These are phyloP conservation scores for Tillandsia leiboldiana DNA, from an alignment of 176 grass and related monocot genomes.

Conservation along the genomic window DNA sequence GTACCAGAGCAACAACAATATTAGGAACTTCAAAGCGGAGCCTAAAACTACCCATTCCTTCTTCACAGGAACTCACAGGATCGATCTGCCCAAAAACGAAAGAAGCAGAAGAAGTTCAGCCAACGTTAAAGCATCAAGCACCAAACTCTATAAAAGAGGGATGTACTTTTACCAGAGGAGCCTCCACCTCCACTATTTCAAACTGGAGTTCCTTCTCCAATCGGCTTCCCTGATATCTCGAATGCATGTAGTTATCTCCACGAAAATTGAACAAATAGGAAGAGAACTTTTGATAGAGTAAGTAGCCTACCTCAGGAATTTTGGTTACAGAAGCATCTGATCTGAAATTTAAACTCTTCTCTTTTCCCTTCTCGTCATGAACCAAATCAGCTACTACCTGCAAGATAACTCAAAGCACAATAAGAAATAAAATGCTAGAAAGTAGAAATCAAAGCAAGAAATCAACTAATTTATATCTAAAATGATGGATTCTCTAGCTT, in stretches of 20 bases:
- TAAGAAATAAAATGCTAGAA: background rate
- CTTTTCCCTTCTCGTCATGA: conserved; percentile 25
- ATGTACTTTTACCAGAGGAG: conserved; percentile 44
- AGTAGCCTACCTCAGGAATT: conserved; percentile 33
- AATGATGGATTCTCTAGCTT: background rate
- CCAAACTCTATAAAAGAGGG: background rate
- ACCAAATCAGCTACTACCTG: conserved; percentile 21
- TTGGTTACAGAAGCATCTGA: conserved; percentile 15
- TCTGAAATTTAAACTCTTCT: conserved; percentile 13
- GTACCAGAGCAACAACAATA: conserved; percentile 53
- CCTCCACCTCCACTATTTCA: conserved; percentile 62
- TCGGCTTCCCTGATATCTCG: conserved; percentile 34
- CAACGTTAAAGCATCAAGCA: conserved; percentile 7
- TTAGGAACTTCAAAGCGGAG: conserved; percentile 27
- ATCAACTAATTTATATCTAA: background rate
- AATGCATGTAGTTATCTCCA: background rate
- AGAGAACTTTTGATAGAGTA: conserved; percentile 12
- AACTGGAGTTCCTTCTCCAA: conserved; percentile 40
- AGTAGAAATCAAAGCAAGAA: background rate
- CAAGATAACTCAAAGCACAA: background rate
- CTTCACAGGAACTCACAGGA: conserved; percentile 19
- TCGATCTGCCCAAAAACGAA: conserved; percentile 34
- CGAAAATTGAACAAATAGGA: conserved; percentile 8
- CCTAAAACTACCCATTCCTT: conserved; percentile 26
- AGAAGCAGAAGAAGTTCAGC: conserved; percentile 18